Evolutionary conservation across 805 yeast genomes (phyloP).

Genomic region (Yarrowia sp.): DNA sequence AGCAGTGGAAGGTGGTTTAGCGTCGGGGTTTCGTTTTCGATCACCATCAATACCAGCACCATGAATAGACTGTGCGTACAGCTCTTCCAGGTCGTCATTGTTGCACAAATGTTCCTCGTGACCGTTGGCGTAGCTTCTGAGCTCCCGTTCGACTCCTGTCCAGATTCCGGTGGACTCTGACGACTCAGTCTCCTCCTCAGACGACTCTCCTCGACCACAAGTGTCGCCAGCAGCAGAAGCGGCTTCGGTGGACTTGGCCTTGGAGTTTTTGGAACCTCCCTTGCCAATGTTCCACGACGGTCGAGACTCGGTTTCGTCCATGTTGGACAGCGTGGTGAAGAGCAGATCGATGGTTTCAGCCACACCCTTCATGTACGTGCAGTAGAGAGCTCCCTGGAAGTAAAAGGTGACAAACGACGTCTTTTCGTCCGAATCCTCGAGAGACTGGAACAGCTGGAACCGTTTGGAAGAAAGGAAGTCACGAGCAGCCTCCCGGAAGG

Average conservation of each 20-base stretch:
- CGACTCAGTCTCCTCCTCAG: not conserved
- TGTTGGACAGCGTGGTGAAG: not conserved
- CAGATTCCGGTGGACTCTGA: not conserved
- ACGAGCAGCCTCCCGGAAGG: not conserved
- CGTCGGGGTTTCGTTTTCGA: slow-evolving; percentile 19
- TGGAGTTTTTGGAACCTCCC: not conserved
- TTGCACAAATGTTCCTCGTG: slow-evolving; percentile 21
- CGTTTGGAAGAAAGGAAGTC: not conserved
- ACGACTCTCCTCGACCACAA: not conserved
- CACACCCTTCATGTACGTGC: slow-evolving; percentile 5
- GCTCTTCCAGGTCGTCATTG: slow-evolving; percentile 4
- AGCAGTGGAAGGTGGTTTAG: not conserved
- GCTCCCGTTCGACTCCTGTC: not conserved
- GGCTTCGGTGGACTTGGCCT: not conserved
- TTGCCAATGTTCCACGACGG: slow-evolving; percentile 10
- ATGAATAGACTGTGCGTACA: not conserved
- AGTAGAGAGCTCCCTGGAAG: slow-evolving; percentile 21
- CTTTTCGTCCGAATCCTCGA: not conserved
- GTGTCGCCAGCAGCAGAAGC: not conserved
- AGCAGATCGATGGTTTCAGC: slow-evolving; percentile 6
- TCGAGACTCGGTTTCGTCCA: slow-evolving; percentile 5
- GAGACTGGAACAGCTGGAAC: slow-evolving; percentile 2
- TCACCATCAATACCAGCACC: not conserved
- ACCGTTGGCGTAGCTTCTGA: not conserved
- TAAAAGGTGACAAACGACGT: slow-evolving; percentile 1